Evolutionary conservation across 176 grass and related monocot genomes (phyloP).

Genomic region (Microstegium vimineum): DNA sequence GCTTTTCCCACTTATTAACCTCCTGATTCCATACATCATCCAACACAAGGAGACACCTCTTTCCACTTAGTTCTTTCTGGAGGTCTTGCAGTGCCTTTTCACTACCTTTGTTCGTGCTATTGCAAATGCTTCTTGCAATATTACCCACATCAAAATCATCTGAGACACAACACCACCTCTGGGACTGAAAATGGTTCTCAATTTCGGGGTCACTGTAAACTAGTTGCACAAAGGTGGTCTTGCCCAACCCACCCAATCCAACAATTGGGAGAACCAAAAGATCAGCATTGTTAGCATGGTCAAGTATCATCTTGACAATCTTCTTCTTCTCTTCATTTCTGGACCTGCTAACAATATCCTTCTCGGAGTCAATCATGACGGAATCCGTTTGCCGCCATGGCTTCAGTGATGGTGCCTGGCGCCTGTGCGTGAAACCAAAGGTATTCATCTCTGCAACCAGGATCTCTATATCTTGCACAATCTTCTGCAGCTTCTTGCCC

Average conservation of each 20-base stretch:
- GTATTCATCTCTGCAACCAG: not conserved
- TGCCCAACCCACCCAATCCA: not conserved
- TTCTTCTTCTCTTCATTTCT: constrained; percentile 34
- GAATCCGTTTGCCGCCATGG: not conserved
- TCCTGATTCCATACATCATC: not conserved
- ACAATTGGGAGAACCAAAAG: not conserved
- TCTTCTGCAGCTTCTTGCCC: constrained; percentile 33
- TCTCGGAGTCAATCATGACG: not conserved
- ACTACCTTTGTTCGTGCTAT: not conserved
- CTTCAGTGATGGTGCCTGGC: not conserved
- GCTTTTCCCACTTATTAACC: not conserved
- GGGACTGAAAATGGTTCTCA: not conserved
- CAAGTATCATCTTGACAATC: constrained; percentile 6
- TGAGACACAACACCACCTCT: not conserved
- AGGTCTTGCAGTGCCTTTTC: not conserved
- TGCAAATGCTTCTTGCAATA: not conserved
- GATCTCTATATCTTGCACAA: not conserved
- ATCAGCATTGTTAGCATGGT: not conserved
- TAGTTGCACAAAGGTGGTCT: not conserved
- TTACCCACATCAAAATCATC: not conserved
- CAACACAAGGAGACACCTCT: not conserved
- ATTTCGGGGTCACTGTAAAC: not conserved
- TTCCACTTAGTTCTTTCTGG: not conserved
- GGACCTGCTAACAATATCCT: not conserved
- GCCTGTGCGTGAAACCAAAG: not conserved